Conservation (phyloP, 75 land plant genomes). For the Gnetum montanum region DNA sequence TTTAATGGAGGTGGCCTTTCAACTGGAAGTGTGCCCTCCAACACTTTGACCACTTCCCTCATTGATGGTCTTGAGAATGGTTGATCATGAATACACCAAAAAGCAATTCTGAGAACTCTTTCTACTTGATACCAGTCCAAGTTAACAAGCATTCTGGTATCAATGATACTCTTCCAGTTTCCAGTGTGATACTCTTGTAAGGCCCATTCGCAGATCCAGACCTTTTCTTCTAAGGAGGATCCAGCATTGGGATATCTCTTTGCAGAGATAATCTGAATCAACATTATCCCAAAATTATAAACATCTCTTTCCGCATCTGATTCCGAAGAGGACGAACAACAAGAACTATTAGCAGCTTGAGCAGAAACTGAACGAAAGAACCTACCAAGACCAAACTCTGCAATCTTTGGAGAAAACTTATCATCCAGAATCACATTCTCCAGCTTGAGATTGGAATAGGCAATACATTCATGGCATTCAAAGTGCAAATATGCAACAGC, state of each 20-base stretch:
- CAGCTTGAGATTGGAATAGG: constrained; percentile 14
- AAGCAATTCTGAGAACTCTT: constrained; percentile 15
- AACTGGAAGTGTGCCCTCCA: constrained; percentile 15
- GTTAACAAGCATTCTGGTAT: constrained; percentile 7
- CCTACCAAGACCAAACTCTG: constrained; percentile 17
- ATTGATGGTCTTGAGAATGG: constrained; percentile 12
- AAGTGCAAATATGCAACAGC: constrained; percentile 17
- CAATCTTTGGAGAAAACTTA: constrained; percentile 13
- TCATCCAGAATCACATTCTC: constrained; percentile 22
- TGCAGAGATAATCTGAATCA: constrained; percentile 16
- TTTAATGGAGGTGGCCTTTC: constrained; percentile 19
- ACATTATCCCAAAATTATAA: constrained; percentile 17
- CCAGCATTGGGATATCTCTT: constrained; percentile 6
- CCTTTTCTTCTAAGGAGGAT: not conserved
- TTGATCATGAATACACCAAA: constrained; percentile 22
- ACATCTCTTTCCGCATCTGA: constrained; percentile 18
- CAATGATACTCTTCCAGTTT: constrained; percentile 3
- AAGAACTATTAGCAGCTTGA: too few relatives aligned
- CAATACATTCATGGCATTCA: constrained; percentile 21
- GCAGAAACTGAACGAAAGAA: constrained; percentile 1
- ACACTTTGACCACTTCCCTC: constrained; percentile 12
- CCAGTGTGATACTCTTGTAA: constrained; percentile 9
- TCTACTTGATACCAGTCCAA: constrained; percentile 13
- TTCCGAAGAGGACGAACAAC: constrained; percentile 13
- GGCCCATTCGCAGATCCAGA: constrained; percentile 1